phyloP scores from a whole-genome alignment of 306 rosid species.

The Trifolium repens region DNA sequence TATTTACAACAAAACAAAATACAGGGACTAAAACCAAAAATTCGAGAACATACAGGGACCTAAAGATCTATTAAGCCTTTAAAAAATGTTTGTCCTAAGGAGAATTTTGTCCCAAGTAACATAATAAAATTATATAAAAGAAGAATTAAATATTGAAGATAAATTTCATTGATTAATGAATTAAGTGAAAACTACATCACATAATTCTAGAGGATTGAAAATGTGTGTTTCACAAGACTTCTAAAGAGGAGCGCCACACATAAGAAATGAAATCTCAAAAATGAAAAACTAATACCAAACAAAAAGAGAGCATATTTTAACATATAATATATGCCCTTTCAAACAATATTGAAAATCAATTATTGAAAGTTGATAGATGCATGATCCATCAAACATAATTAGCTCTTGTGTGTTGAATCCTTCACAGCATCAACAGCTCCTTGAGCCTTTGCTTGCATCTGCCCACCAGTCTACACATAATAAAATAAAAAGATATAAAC shows the following conservation, averaged over 20 bases:
- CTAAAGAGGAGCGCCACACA: background rate
- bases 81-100: too few species aligned
- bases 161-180: conserved; percentile 1
- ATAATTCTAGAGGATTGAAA: background rate
- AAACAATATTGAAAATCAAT: background rate
- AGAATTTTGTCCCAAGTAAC: background rate
- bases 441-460: conserved; percentile 51
- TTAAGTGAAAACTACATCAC: conserved; percentile 24
- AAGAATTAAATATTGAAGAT: background rate
- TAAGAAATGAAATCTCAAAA: background rate
- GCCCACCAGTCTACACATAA: conserved; percentile 50
- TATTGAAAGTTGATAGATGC: background rate
- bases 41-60: too few species aligned
- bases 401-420: conserved; percentile 58
- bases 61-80: too few species aligned
- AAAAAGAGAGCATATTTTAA: conserved; percentile 7
- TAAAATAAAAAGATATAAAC: background rate
- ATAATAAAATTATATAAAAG: background rate
- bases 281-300: background rate
- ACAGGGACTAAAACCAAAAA: too few species aligned
- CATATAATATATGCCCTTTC: conserved; percentile 22
- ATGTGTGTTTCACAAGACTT: background rate
- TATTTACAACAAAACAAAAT: too few species aligned
- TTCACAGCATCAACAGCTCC: conserved; percentile 61
- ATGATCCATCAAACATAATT: background rate